phyloP scores from a whole-genome alignment of 495 filamentous ascomycete species.

The Mycothermus thermophilus region DNA sequence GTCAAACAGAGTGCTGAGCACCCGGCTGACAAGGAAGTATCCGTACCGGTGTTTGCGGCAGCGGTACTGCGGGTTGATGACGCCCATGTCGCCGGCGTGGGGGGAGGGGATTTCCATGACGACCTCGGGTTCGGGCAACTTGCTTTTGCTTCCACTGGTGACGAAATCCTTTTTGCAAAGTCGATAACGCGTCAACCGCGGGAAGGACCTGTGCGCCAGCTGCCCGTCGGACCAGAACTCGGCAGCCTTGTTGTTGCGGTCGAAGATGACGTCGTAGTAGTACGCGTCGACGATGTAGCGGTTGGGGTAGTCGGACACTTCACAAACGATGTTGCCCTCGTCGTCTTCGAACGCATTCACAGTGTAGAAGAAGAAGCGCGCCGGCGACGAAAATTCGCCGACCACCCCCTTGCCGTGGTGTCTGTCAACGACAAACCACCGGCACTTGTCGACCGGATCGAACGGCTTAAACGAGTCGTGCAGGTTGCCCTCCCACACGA shows the following conservation, averaged over 20 bases:
- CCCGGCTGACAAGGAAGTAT: slow-evolving; percentile 45
- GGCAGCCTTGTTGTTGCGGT: slow-evolving; percentile 15
- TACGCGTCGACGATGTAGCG: slow-evolving; percentile 40
- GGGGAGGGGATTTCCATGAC: slow-evolving; percentile 18
- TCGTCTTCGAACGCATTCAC: slow-evolving; percentile 58
- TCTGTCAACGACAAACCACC: slow-evolving; percentile 60
- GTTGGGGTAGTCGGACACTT: slow-evolving; percentile 42
- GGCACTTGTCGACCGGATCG: slow-evolving; percentile 34
- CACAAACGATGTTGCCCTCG: slow-evolving; percentile 30
- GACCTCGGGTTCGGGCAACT: neutral
- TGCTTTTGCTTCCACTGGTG: no score
- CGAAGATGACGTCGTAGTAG: slow-evolving; percentile 47
- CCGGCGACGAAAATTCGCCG: slow-evolving; percentile 41
- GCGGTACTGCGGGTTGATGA: slow-evolving; percentile 46
- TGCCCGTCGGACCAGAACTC: slow-evolving; percentile 19
- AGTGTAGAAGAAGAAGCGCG: slow-evolving; percentile 64
- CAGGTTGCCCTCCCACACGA: slow-evolving; percentile 44
- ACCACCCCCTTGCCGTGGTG: slow-evolving; percentile 38
- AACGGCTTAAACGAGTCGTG: slow-evolving; percentile 41
- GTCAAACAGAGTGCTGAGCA: slow-evolving; percentile 48
- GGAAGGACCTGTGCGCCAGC: slow-evolving; percentile 22
- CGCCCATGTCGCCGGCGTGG: slow-evolving; percentile 46
- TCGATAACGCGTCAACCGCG: slow-evolving; percentile 30
- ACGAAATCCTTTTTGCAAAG: neutral
- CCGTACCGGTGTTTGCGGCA: slow-evolving; percentile 47